These are phyloP conservation scores for Cicer bijugum DNA, from an alignment of 306 rosid genomes.

Conservation along the genomic window DNA sequence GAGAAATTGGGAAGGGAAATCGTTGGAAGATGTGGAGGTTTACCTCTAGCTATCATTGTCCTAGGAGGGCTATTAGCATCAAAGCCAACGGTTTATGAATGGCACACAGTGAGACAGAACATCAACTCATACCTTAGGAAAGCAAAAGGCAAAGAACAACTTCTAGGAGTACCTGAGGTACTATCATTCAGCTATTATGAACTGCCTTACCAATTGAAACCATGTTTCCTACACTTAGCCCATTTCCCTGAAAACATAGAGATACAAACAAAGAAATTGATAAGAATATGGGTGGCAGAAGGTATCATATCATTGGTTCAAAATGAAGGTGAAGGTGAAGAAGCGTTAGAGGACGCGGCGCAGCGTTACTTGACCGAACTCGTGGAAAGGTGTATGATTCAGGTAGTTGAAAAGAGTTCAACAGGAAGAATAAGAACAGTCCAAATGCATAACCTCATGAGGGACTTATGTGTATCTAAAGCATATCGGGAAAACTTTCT, in stretches of 20 bases:
- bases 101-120: conserved; percentile 55
- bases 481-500: conserved; percentile 59
- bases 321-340: conserved; percentile 44
- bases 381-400: conserved; percentile 54
- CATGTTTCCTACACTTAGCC: conserved; percentile 59
- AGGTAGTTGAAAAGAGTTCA: conserved; percentile 49
- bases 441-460: conserved; percentile 61
- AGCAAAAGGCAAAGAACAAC: conserved; percentile 50
- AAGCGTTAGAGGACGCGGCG: conserved; percentile 48
- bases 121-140: conserved; percentile 51
- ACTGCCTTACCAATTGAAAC: conserved; percentile 61
- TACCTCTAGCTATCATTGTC: conserved; percentile 63
- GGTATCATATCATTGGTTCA: conserved; percentile 56
- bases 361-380: conserved; percentile 53
- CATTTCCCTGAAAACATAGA: conserved; percentile 62
- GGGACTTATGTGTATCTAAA: conserved; percentile 51
- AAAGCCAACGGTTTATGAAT: conserved; percentile 53
- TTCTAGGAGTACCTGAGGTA: conserved; percentile 45
- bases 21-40: conserved; percentile 64
- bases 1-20: conserved; percentile 62
- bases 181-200: conserved; percentile 62
- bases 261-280: conserved; percentile 55
- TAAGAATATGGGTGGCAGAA: conserved; percentile 65
- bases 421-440: conserved; percentile 57
- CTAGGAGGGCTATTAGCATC: conserved; percentile 66